Evolutionary conservation across 768 basidiomycete species (phyloP), one percentile per base, ranked within the genome.

Genomic region (Termitomyces sp.): DNA sequence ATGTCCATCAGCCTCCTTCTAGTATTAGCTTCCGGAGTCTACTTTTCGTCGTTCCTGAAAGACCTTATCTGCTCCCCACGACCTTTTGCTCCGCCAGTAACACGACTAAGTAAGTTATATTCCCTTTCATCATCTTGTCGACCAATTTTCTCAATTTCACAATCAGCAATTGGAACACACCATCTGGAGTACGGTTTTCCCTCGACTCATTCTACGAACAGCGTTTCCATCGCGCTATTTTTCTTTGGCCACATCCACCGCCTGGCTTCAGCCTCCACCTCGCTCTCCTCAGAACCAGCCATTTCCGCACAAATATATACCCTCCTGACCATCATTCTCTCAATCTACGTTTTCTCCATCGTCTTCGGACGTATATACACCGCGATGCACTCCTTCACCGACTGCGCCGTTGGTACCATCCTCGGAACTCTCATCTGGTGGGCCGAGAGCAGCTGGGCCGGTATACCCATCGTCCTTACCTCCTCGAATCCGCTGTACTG

Each of bases 101-200:
- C 86, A n/a, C 83, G 96, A 49, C 74, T 96, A 6, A 89, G 94
- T 95, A 20, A 18, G 18, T 23, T 40, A 38, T 45, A 35, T 12
- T 35, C 23, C 10, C 5, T 41, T 32, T 52, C 33, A 33, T 13
- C 20, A 51, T 18, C 41, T 38, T 25, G 20, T 29, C 5, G 23
- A 59, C 47, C 18, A 49, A 20, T 42, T 50, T 27, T 36, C 7
- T 16, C 2, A 22, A 20, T 3, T 31, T 15, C 36, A 32, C 31
- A 12, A 32, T 35, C 60, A 91, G 89, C 86, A 5, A 85, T 92
- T 49, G 87, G 89, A 13, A 80, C 74, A 1, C 89, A 91, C 63
- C 90, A 93, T 60, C 78, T 91, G 3, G 94, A 96, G 72, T 96
- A 96, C 61, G 96, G 96, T 22, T 96, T 98, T 65, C 95, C 94